Percentiles rank a stretch among this genome's conserved stretches.
Evolutionary conservation across 768 basidiomycete species (phyloP).

Genomic region (Hysterangium stoloniferum): DNA sequence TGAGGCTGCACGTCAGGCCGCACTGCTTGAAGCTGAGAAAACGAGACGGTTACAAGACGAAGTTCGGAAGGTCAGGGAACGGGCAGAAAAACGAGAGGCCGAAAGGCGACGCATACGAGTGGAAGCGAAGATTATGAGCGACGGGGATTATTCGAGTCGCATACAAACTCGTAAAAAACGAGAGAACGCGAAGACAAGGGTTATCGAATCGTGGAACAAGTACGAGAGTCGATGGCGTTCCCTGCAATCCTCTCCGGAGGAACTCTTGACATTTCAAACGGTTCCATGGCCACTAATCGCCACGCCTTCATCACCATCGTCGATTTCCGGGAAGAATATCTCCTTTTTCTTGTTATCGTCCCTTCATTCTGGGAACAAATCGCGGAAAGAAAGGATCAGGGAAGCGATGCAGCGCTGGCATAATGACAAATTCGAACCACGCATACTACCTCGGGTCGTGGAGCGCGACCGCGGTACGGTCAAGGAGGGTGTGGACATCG

Average conservation of each 20-base stretch:
- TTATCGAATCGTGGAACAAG: constrained; percentile 47
- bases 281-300: constrained; percentile 65
- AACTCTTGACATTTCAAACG: constrained; percentile 36
- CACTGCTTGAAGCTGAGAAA: constrained; percentile 40
- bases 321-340: constrained; percentile 47
- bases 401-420: constrained; percentile 47
- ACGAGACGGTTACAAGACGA: constrained; percentile 46
- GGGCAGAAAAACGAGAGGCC: constrained; percentile 39
- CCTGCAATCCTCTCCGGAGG: constrained; percentile 22
- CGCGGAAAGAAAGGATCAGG: constrained; percentile 28
- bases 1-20: constrained; percentile 35
- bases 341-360: constrained; percentile 37
- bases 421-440: constrained; percentile 43
- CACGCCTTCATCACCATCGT: constrained; percentile 35
- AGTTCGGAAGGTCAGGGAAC: constrained; percentile 32
- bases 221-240: constrained; percentile 64
- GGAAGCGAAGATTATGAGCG: constrained; percentile 25
- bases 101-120: constrained; percentile 42
- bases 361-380: constrained; percentile 21
- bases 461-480: constrained; percentile 27
- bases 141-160: constrained; percentile 23
- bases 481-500: constrained; percentile 28
- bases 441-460: constrained; percentile 28
- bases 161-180: constrained; percentile 33
- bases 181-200: constrained; percentile 39